Conservation (phyloP, 75 land plant species). For the Picea sitchensis region DNA sequence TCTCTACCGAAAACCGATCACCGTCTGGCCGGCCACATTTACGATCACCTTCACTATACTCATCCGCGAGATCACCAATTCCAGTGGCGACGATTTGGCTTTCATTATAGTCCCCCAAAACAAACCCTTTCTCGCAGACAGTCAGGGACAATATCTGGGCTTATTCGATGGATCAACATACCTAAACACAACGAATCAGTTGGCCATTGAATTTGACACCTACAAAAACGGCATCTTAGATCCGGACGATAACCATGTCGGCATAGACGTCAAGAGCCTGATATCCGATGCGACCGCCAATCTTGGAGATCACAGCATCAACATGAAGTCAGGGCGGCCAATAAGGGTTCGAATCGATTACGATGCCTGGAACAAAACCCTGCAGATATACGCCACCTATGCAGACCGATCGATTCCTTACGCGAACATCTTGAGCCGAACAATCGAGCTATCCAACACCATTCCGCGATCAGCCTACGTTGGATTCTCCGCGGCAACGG, state of each 20-base stretch:
- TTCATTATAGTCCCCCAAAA: neutral
- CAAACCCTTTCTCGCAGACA: neutral
- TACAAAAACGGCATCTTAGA: neutral
- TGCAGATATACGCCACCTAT: constrained; percentile 18
- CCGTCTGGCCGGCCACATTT: no score
- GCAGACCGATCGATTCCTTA: neutral
- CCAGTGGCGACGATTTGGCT: neutral
- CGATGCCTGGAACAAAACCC: constrained; percentile 14
- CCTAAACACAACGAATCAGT: neutral
- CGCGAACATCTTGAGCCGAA: constrained; percentile 11
- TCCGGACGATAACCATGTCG: neutral
- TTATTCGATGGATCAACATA: neutral
- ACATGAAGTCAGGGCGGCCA: neutral
- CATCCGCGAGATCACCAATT: neutral
- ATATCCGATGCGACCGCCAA: neutral
- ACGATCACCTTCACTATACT: neutral
- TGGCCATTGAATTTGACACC: neutral
- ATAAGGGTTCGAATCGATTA: constrained; percentile 8
- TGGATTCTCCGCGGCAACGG: constrained; percentile 39
- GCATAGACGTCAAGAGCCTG: neutral
- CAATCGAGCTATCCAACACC: constrained; percentile 17
- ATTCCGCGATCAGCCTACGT: constrained; percentile 24
- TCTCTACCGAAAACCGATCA: neutral
- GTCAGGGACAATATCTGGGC: neutral
- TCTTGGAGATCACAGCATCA: no score